Evolutionary conservation across 2,329 filamentous ascomycete species (phyloP).

Genomic region (Penicillium frequentans): DNA sequence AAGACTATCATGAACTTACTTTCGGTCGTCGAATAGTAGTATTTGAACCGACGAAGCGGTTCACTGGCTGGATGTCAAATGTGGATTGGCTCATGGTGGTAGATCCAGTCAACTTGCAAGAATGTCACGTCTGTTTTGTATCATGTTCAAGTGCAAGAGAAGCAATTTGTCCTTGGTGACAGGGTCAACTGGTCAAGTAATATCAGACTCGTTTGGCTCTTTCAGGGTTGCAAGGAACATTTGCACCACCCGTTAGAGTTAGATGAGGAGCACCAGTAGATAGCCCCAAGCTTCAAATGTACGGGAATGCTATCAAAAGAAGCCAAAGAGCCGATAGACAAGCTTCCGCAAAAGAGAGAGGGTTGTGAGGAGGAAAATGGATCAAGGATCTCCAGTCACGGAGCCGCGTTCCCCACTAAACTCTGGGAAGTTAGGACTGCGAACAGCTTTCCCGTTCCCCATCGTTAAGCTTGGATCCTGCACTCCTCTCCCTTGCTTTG

Average conservation of each 20-base stretch:
- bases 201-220: not conserved
- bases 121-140: not conserved
- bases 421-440: slow-evolving; percentile 6
- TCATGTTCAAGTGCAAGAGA: not conserved
- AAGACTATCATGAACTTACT: slow-evolving; percentile 45
- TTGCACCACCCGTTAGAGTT: not conserved
- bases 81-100: slow-evolving; percentile 31
- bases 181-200: not conserved
- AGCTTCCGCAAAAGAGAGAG: not conserved
- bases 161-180: not conserved
- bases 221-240: not conserved
- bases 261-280: not conserved
- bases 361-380: not conserved
- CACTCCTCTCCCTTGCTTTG: not conserved
- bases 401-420: slow-evolving; percentile 6
- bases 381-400: not conserved
- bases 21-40: slow-evolving; percentile 73
- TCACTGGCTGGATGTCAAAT: slow-evolving; percentile 71
- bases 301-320: not conserved
- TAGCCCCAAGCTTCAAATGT: not conserved
- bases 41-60: slow-evolving; percentile 66
- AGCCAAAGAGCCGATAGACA: not conserved
- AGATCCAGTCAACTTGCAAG: not conserved
- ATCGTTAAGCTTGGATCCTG: not conserved
- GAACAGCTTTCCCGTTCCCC: slow-evolving; percentile 12